These are phyloP conservation scores for Talaromyces pinophilus DNA, from an alignment of 2,329 filamentous ascomycete genomes.

Conservation along the genomic window DNA sequence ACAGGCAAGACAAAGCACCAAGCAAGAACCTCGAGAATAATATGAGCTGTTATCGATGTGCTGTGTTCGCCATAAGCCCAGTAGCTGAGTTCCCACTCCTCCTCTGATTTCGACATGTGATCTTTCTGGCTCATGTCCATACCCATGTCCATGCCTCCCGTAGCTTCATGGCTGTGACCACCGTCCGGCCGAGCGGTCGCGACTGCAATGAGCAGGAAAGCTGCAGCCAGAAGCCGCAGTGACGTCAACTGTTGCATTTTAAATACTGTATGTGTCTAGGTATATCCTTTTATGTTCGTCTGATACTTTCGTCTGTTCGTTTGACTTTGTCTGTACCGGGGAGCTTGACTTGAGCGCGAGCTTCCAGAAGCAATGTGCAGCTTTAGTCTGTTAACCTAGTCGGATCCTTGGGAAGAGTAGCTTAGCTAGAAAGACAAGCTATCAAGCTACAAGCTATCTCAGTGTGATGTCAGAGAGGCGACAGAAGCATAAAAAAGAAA, in stretches of 20 bases:
- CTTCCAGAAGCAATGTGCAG: not conserved
- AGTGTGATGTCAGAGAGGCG: constrained; percentile 15
- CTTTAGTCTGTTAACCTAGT: not conserved
- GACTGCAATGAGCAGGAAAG: constrained; percentile 32
- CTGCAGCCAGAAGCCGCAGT: constrained; percentile 30
- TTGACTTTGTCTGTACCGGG: not conserved
- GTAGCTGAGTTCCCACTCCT: constrained; percentile 43
- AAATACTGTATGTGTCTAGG: not conserved
- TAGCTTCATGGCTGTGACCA: constrained; percentile 33
- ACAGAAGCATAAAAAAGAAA: not conserved
- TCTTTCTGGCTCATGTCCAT: constrained; percentile 29
- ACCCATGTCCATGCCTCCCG: constrained; percentile 35
- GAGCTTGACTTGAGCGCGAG: not conserved
- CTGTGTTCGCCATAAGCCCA: constrained; percentile 45
- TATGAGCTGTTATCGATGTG: constrained; percentile 65
- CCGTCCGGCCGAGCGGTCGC: constrained; percentile 28
- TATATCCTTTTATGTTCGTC: not conserved
- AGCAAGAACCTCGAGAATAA: constrained; percentile 66
- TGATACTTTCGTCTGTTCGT: not conserved
- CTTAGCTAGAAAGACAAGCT: not conserved
- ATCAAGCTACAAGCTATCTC: constrained; percentile 2
- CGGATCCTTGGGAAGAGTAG: not conserved
- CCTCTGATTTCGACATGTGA: constrained; percentile 24
- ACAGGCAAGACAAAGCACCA: constrained; percentile 74
- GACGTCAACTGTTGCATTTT: constrained; percentile 1